These are phyloP conservation scores for Myriosclerotinia duriaeana DNA, from an alignment of 2,329 filamentous ascomycete genomes.

Conservation along the genomic window DNA sequence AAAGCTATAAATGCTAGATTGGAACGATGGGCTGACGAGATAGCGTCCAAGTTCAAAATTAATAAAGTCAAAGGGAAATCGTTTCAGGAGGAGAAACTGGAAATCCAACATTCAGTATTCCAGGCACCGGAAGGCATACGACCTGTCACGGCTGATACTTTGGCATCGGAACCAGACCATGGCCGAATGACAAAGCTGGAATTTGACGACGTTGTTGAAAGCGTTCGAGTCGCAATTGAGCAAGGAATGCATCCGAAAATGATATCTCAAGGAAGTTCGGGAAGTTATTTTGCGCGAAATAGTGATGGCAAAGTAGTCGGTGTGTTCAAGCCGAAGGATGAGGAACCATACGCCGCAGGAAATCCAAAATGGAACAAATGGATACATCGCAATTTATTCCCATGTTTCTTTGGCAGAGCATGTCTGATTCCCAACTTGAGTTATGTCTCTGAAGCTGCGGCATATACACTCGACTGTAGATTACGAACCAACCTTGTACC, in stretches of 20 bases:
- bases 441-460: conserved; percentile 95
- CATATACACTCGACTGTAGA: conserved; percentile 90
- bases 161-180: conserved; percentile 60
- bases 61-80: conserved; percentile 70
- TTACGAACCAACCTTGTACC: conserved; percentile 89
- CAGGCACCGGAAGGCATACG: conserved; percentile 85
- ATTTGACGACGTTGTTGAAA: conserved; percentile 87
- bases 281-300: conserved; percentile 95
- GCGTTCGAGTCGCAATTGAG: conserved; percentile 85
- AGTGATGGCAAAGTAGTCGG: conserved; percentile 90
- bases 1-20: conserved; percentile 96
- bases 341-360: conserved; percentile 93
- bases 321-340: conserved; percentile 98
- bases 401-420: conserved; percentile 92
- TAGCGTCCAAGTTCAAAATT: conserved; percentile 94
- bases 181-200: conserved; percentile 73
- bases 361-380: conserved; percentile 99
- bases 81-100: conserved; percentile 79
- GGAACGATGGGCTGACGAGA: conserved; percentile 97
- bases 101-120: conserved; percentile 98
- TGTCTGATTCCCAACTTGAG: conserved; percentile 96
- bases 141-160: conserved; percentile 72
- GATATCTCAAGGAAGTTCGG: conserved; percentile 95
- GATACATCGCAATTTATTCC: conserved; percentile 97
- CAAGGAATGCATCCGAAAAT: conserved; percentile 90